Evolutionary conservation across 805 yeast genomes (phyloP).

Genomic region (Zygosaccharomyces pseudorouxii): DNA sequence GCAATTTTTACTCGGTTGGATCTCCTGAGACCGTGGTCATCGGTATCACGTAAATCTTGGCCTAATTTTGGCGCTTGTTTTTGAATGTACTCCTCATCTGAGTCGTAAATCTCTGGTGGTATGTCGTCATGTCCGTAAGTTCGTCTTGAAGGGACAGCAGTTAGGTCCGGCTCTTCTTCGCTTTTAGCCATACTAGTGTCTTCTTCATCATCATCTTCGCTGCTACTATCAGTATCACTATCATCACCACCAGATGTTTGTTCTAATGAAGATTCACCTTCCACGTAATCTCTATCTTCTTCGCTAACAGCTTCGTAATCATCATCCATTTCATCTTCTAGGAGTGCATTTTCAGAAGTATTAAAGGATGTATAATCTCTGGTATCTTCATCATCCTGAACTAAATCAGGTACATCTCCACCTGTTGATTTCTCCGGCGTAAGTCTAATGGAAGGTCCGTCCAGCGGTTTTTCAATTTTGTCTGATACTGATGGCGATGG

Average conservation of each 20-base stretch:
- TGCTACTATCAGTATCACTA: constrained; percentile 14
- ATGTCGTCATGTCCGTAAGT: constrained; percentile 13
- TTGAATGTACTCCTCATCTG: constrained; percentile 25
- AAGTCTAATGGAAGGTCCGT: constrained; percentile 13
- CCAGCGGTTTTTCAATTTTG: constrained; percentile 7
- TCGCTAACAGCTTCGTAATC: constrained; percentile 21
- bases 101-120: constrained; percentile 20
- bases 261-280: constrained; percentile 19
- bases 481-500: neutral
- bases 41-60: constrained; percentile 20
- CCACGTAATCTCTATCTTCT: constrained; percentile 36
- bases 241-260: constrained; percentile 5
- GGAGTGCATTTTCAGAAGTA: constrained; percentile 33
- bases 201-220: constrained; percentile 11
- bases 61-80: constrained; percentile 19
- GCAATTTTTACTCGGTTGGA: constrained; percentile 62
- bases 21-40: constrained; percentile 45
- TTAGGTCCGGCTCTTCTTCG: constrained; percentile 5
- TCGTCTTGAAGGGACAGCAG: neutral
- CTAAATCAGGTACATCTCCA: constrained; percentile 55
- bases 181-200: constrained; percentile 14
- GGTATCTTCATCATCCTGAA: constrained; percentile 68
- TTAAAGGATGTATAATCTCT: constrained; percentile 29
- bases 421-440: constrained; percentile 19
- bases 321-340: constrained; percentile 29